Conservation (phyloP, 1,139 yeast genomes). For the Yamadazyma dendronema region DNA sequence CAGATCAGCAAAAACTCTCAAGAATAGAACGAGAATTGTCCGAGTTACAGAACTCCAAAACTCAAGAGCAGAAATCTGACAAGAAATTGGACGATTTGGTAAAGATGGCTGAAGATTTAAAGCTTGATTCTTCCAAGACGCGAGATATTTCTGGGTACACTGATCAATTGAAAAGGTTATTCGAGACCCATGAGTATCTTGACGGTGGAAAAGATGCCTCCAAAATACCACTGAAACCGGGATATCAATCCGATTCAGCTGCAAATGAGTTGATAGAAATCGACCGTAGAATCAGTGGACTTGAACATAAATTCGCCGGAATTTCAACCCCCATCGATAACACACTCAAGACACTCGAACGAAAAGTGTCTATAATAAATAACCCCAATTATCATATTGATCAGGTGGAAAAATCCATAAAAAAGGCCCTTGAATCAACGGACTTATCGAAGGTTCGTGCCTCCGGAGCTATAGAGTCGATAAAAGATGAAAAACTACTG, state of each 20-base stretch:
- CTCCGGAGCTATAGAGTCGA: slow-evolving; percentile 2
- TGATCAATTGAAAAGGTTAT: slow-evolving; percentile 1
- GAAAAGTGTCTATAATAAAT: slow-evolving; percentile 37
- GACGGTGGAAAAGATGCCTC: neutral
- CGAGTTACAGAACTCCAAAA: slow-evolving; percentile 23
- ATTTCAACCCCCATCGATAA: slow-evolving; percentile 20
- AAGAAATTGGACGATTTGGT: slow-evolving; percentile 9
- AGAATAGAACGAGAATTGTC: slow-evolving; percentile 46
- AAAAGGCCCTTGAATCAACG: slow-evolving; percentile 8
- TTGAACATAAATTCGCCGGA: slow-evolving; percentile 16
- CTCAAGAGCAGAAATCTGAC: slow-evolving; percentile 1
- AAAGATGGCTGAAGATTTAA: slow-evolving; percentile 4
- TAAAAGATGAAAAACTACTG: slow-evolving; percentile 26
- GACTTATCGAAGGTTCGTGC: slow-evolving; percentile 4
- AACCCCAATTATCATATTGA: slow-evolving; percentile 32
- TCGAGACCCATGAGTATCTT: too few relatives aligned
- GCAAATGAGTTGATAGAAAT: slow-evolving; percentile 9
- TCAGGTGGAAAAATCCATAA: slow-evolving; percentile 19
- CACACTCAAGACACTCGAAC: slow-evolving; percentile 31
- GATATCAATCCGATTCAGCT: too few relatives aligned
- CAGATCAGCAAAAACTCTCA: slow-evolving; percentile 41
- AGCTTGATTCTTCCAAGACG: neutral
- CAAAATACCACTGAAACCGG: too few relatives aligned
- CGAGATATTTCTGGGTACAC: neutral
- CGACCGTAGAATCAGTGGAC: slow-evolving; percentile 24